These are phyloP conservation scores for Fusarium sublunatum DNA, from an alignment of 2,329 filamentous ascomycete genomes.

Conservation along the genomic window DNA sequence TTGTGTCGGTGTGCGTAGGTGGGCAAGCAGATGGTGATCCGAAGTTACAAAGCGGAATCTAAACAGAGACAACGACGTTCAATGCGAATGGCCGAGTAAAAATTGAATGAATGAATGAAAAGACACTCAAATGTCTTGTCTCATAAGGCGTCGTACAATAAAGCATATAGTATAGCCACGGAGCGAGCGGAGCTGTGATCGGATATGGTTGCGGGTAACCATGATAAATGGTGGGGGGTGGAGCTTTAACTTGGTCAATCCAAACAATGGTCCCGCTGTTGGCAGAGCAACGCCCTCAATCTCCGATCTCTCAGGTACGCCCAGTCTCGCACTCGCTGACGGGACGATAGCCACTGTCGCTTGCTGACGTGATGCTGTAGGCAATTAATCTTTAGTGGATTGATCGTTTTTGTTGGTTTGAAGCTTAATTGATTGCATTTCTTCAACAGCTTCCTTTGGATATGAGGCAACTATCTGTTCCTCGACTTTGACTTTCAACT, in stretches of 20 bases:
- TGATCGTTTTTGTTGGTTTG: neutral
- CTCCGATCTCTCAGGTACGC: conserved; percentile 20
- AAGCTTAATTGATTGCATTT: conserved; percentile 35
- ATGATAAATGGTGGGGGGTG: conserved; percentile 30
- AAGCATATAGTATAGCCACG: conserved; percentile 16
- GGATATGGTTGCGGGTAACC: conserved; percentile 32
- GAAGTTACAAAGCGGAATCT: neutral
- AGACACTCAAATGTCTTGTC: conserved; percentile 3
- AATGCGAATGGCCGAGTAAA: conserved; percentile 5
- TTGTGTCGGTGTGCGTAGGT: conserved; percentile 1
- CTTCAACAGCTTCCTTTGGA: conserved; percentile 4
- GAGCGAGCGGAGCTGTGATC: conserved; percentile 37
- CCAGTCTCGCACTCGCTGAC: conserved; percentile 24
- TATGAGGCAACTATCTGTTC: no score
- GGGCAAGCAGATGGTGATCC: neutral
- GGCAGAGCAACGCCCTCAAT: conserved; percentile 25
- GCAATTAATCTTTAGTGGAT: conserved; percentile 13
- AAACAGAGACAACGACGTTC: conserved; percentile 17
- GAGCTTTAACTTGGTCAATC: conserved; percentile 17
- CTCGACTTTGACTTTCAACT: no score
- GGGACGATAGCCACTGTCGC: conserved; percentile 20
- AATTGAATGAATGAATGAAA: no score
- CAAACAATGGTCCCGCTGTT: conserved; percentile 41
- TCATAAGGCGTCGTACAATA: conserved; percentile 20
- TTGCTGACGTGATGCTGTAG: neutral